These are phyloP conservation scores for Lanmaoa pseudosensibilis DNA, from an alignment of 768 basidiomycete species.

Conservation along the genomic window DNA sequence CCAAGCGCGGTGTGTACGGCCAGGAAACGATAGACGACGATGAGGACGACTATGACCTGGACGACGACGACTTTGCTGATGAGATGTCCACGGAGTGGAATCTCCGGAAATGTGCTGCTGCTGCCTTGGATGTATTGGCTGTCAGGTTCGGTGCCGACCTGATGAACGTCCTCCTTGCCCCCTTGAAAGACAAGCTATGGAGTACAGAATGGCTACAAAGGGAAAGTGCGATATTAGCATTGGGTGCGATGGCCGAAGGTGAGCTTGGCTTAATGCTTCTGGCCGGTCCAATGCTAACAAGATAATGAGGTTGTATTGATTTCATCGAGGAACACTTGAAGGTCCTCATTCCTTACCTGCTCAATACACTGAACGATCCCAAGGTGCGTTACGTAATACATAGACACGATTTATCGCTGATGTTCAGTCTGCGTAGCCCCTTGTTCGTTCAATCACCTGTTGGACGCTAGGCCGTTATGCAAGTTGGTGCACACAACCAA, in stretches of 20 bases:
- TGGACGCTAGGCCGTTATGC: constrained; percentile 99
- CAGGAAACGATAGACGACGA: constrained; percentile 83
- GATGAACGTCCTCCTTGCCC: constrained; percentile 82
- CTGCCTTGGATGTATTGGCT: constrained; percentile 94
- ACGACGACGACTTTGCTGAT: constrained; percentile 87
- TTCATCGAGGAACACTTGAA: constrained; percentile 92
- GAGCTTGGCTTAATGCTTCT: constrained; percentile 21
- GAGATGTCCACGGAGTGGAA: constrained; percentile 99
- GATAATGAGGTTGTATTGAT: constrained; percentile 83
- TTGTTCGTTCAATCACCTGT: constrained; percentile 97
- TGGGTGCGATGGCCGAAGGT: constrained; percentile 99
- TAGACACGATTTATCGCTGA: not conserved
- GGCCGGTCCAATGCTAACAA: constrained; percentile 8
- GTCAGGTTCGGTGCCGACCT: constrained; percentile 91
- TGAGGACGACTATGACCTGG: constrained; percentile 83
- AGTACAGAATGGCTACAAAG: constrained; percentile 89
- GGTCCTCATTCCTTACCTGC: constrained; percentile 90
- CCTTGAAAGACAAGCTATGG: constrained; percentile 93
- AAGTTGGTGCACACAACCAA: constrained; percentile 90
- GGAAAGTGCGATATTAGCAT: constrained; percentile 92
- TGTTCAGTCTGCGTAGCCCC: constrained; percentile 55
- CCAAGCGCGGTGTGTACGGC: constrained; percentile 65
- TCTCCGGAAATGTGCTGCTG: constrained; percentile 95
- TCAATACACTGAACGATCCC: constrained; percentile 84
- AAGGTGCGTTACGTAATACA: constrained; percentile 56